Evolutionary conservation across 78 protist genomes (phyloP).

Genomic region (Trichosphaerium sp.): DNA sequence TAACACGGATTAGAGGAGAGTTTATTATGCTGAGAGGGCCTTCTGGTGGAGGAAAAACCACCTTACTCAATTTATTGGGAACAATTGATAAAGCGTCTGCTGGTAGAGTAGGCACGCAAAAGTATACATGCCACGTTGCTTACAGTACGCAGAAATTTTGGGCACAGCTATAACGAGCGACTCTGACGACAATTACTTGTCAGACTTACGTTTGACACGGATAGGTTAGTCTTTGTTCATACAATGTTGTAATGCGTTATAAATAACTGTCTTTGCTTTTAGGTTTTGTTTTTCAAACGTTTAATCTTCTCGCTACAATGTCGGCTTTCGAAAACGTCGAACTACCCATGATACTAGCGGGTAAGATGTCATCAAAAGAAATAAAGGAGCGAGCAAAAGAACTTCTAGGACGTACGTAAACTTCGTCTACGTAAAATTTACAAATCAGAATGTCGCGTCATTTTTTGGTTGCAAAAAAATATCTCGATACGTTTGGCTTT

Average conservation of each 20-base stretch:
- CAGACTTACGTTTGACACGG: slow-evolving; percentile 59
- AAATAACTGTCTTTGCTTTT: background rate
- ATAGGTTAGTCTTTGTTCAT: slow-evolving; percentile 14
- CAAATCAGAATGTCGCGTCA: too few relatives aligned
- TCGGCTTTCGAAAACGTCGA: slow-evolving; percentile 87
- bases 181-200: slow-evolving; percentile 52
- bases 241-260: background rate
- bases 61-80: slow-evolving; percentile 76
- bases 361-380: slow-evolving; percentile 49
- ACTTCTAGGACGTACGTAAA: slow-evolving; percentile 3
- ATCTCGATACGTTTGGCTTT: too few relatives aligned
- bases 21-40: slow-evolving; percentile 90
- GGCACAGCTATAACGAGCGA: slow-evolving; percentile 26
- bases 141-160: slow-evolving; percentile 13
- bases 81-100: slow-evolving; percentile 70
- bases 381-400: slow-evolving; percentile 25
- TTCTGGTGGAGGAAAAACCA: slow-evolving; percentile 91
- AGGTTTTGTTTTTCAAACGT: slow-evolving; percentile 91
- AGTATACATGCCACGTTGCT: background rate
- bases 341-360: slow-evolving; percentile 81
- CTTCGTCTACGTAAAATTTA: background rate
- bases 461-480: too few relatives aligned
- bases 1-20: slow-evolving; percentile 63
- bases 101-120: slow-evolving; percentile 16
- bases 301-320: slow-evolving; percentile 84